These are phyloP conservation scores for Aureobasidium sp. DNA, from an alignment of 2,329 filamentous ascomycete species.

Conservation along the genomic window DNA sequence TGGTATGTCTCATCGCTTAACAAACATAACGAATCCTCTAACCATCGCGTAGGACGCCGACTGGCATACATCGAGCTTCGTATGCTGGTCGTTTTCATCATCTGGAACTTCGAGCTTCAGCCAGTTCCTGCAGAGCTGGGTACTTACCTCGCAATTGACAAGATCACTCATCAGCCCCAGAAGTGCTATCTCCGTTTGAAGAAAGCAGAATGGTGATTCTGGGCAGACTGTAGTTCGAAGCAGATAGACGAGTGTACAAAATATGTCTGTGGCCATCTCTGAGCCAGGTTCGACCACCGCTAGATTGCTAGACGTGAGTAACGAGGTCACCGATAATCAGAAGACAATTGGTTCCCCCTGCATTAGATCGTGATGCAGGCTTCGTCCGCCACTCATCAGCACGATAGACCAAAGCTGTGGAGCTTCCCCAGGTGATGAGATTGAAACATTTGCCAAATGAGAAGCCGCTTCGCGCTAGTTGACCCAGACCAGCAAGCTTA, in stretches of 20 bases:
- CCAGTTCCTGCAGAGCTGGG: constrained; percentile 21
- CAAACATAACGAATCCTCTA: not conserved
- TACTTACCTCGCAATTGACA: constrained; percentile 22
- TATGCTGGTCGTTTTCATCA: constrained; percentile 24
- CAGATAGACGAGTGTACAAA: not conserved
- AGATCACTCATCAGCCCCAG: constrained; percentile 26
- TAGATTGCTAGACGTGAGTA: not conserved
- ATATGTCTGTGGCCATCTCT: not conserved
- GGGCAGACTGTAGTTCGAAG: not conserved
- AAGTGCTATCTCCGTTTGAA: constrained; percentile 23
- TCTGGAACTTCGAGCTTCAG: constrained; percentile 28
- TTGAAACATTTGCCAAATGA: not conserved
- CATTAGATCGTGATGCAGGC: not conserved
- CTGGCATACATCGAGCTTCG: constrained; percentile 26
- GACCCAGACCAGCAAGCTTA: not conserved
- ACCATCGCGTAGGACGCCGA: constrained; percentile 18
- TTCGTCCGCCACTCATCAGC: not conserved
- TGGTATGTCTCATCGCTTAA: constrained; percentile 21
- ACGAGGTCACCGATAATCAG: not conserved
- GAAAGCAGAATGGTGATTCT: not conserved
- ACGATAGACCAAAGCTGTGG: not conserved
- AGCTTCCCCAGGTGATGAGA: not conserved
- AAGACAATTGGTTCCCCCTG: not conserved
- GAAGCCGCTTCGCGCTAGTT: not conserved
- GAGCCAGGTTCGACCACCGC: not conserved